Evolutionary conservation across 768 basidiomycete species (phyloP).

Genomic region (Boletus reticulatus): DNA sequence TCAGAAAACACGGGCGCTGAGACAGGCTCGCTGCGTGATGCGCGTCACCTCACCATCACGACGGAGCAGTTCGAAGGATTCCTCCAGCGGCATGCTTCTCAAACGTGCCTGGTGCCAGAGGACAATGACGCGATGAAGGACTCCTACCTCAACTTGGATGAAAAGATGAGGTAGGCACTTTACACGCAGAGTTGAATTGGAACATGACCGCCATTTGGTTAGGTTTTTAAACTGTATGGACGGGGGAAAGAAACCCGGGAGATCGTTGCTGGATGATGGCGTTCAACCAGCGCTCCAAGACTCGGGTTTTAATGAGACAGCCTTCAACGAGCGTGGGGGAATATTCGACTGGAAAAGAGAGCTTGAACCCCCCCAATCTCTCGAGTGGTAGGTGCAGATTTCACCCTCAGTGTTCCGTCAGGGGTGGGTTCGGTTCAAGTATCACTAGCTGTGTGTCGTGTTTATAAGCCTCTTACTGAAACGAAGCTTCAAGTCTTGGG

Average conservation of each 20-base stretch:
- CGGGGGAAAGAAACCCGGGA: neutral
- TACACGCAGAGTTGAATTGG: neutral
- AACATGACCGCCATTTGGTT: neutral
- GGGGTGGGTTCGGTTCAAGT: neutral
- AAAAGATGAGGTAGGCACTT: neutral
- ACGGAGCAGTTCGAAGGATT: neutral
- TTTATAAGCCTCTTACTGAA: neutral
- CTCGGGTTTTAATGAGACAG: neutral
- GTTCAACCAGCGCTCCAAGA: neutral
- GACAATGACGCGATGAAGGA: constrained; percentile 4
- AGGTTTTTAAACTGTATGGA: constrained; percentile 2
- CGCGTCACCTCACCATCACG: constrained; percentile 31
- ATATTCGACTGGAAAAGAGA: constrained; percentile 3
- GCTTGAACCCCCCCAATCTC: neutral
- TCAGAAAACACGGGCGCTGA: constrained; percentile 35
- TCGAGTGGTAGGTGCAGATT: neutral
- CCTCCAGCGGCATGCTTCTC: neutral
- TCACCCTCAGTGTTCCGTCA: neutral
- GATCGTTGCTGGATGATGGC: neutral
- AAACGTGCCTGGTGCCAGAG: neutral
- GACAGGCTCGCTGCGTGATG: constrained; percentile 34
- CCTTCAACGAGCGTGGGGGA: neutral
- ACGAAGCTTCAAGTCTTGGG: neutral
- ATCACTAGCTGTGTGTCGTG: neutral
- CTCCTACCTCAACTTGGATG: constrained; percentile 1